These are phyloP conservation scores for Kuraishia molischiana DNA, from an alignment of 805 yeast species.

Conservation along the genomic window DNA sequence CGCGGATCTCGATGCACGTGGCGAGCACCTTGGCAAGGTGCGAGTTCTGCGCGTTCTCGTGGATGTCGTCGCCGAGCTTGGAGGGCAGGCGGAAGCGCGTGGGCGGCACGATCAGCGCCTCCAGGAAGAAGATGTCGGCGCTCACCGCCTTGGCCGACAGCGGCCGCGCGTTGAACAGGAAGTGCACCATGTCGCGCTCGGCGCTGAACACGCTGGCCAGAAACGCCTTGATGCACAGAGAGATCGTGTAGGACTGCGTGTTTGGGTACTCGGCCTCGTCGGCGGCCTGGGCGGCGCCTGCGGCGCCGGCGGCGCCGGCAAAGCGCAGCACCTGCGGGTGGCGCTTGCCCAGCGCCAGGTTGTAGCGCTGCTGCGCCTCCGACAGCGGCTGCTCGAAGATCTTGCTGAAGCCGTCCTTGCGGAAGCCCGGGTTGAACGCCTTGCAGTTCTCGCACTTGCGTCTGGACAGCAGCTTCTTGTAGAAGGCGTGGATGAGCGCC, in stretches of 20 bases:
- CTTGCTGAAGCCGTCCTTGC: conserved; percentile 92
- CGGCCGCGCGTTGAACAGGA: conserved; percentile 79
- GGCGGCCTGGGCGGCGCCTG: no score
- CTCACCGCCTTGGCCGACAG: conserved; percentile 29
- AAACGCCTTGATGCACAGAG: background rate
- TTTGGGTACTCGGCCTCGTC: background rate
- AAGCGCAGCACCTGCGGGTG: background rate
- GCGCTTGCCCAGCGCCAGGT: background rate
- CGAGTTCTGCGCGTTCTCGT: conserved; percentile 91
- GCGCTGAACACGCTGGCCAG: conserved; percentile 64
- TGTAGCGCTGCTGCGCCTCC: conserved; percentile 23
- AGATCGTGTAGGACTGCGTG: background rate
- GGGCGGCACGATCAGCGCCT: conserved; percentile 87
- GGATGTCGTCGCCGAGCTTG: conserved; percentile 91
- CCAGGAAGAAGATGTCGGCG: conserved; percentile 86
- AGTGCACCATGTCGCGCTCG: conserved; percentile 61
- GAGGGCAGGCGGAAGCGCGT: conserved; percentile 96
- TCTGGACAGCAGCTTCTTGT: conserved; percentile 61
- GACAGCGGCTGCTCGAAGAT: conserved; percentile 80
- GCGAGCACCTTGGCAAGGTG: conserved; percentile 70
- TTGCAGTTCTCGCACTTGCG: conserved; percentile 94
- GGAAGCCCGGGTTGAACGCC: conserved; percentile 86
- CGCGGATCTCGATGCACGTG: conserved; percentile 76
- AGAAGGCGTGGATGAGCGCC: conserved; percentile 56
- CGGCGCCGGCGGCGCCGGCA: background rate